Evolutionary conservation across 306 rosid genomes (phyloP), one percentile per base, ranked within the genome.

Genomic region (Dicorynia guianensis): DNA sequence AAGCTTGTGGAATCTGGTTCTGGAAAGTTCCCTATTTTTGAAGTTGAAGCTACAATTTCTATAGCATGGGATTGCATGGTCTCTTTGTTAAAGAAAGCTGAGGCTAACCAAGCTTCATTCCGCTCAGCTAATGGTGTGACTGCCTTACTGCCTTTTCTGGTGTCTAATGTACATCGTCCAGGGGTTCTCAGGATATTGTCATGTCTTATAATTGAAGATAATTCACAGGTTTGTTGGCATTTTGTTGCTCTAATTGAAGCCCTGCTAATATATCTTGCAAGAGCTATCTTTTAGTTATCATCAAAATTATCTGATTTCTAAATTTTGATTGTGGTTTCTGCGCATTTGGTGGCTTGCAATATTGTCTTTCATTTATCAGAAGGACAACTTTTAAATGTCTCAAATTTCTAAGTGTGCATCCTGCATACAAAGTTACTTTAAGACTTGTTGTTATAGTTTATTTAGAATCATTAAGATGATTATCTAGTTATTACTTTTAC

Each of bases 1-100:
- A 96, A 71, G 89, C 73, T 89, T 63, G 68, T 85, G 86, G 91
- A 90, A 54, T 82, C 96, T 78, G 88, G 96, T 85, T 85, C 96
- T 39, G 98, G 91, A 79, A 90, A 86, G 90, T 86, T 80, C 68
- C 99, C 91, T 65, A 96, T 96, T 76, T 96, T 96, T 83, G 98
- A 90, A 54, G 82, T 80, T 63, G 98, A 89, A 73, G 84, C 63
- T 76, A 96, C 98, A 58, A 79, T 86, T 81, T 76, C 85, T 80
- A 80, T 96, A 87, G 99, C 97, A 49, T 96, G 98, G 99, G 98
- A 96, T 74, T 96, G 99, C 85, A 70, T 96, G 93, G 91, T 89
- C 65, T 89, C 97, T 70, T 76, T 96, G 55, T 81, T 96, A 72
- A 96, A 96, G 89, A 96, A 93, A 90, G 73, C 94, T n/a, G 99